Conservation (phyloP, 1,284 basidiomycete species). For the Porodaedalea pini region DNA sequence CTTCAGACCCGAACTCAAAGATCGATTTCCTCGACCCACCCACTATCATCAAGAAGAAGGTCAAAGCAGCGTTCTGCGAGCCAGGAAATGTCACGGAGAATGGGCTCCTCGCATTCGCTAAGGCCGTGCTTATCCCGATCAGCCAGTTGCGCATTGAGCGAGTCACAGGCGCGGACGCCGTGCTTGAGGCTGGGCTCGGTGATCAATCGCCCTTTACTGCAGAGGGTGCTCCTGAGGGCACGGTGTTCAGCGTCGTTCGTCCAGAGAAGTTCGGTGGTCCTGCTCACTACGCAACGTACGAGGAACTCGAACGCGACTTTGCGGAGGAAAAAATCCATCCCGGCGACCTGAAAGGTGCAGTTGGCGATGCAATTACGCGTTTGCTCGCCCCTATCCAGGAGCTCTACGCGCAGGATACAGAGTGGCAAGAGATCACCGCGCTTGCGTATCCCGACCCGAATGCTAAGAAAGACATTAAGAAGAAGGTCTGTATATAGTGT, state of each 20-base stretch:
- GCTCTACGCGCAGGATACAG: constrained; percentile 71
- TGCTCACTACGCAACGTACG: constrained; percentile 71
- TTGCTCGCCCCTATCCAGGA: constrained; percentile 82
- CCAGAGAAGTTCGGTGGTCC: constrained; percentile 84
- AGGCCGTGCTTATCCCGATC: constrained; percentile 89
- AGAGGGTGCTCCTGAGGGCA: constrained; percentile 73
- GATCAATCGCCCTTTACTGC: constrained; percentile 60
- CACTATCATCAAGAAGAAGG: constrained; percentile 82
- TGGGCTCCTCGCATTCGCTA: constrained; percentile 86
- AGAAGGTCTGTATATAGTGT: constrained; percentile 46
- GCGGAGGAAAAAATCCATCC: constrained; percentile 80
- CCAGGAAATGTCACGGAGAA: constrained; percentile 91
- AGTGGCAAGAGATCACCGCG: constrained; percentile 78
- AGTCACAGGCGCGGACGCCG: constrained; percentile 37
- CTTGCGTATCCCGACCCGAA: constrained; percentile 84
- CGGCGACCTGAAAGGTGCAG: constrained; percentile 83
- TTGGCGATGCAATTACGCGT: constrained; percentile 74
- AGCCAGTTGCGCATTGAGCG: constrained; percentile 70
- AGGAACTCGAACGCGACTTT: constrained; percentile 76
- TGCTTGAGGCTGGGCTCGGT: constrained; percentile 41
- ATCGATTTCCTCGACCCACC: constrained; percentile 96
- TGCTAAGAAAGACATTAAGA: constrained; percentile 58
- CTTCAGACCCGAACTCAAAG: constrained; percentile 94
- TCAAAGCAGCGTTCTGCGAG: constrained; percentile 91
- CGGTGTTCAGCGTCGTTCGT: constrained; percentile 78